Base-by-base conservation (phyloP, 208 protist genomes). In the Leishmania tarentolae region DNA sequence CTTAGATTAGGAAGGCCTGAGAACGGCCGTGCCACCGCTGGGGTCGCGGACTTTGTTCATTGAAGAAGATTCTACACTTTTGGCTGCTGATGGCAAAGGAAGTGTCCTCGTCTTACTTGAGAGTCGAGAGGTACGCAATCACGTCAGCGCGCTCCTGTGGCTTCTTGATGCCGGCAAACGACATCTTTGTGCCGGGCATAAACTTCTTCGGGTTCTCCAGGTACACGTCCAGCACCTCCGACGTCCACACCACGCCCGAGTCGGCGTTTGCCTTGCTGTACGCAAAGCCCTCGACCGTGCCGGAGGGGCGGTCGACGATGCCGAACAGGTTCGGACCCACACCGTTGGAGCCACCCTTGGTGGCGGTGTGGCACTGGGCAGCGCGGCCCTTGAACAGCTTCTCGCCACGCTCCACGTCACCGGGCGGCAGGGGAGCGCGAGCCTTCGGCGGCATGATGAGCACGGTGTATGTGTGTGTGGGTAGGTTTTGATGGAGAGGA, bases 141-240 rank as follows among this genome's bases (percentile, higher is more conserved):
- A 99, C 90, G 86, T 99, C 98, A 24, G 94, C 94, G 80, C 98
- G 92, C 81, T 99, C 98, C 81, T 97, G 90, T 46, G 87, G 90
- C 83, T 97, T 98, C 85, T 99, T 99, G 44, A 99, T 79, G 75
- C 98, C 98, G 53, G 97, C 96, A 80, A 99, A 99, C 56, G 97
- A 98, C 98, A 99, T 99, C 91, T 99, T 99, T 74, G 97, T 99
- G 77, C 97, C 98, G 44, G 98, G 98, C 88, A 99, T 99, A 86
- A 98, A 99, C 94, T 99, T 99, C 95, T 99, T 99, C 75, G 98
- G 98, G 86, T 99, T 98, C 88, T 98, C 91, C 53, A 99, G 89
- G 83, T 99, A 99, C 56, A 98, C 94, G 83, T 98, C 95, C 42
- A 99, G 91, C 77, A 96, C 94, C 73, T 99, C 90, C 46, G 96